Base-by-base conservation (phyloP, 495 filamentous ascomycete species). In the Cryomyces antarcticus region DNA sequence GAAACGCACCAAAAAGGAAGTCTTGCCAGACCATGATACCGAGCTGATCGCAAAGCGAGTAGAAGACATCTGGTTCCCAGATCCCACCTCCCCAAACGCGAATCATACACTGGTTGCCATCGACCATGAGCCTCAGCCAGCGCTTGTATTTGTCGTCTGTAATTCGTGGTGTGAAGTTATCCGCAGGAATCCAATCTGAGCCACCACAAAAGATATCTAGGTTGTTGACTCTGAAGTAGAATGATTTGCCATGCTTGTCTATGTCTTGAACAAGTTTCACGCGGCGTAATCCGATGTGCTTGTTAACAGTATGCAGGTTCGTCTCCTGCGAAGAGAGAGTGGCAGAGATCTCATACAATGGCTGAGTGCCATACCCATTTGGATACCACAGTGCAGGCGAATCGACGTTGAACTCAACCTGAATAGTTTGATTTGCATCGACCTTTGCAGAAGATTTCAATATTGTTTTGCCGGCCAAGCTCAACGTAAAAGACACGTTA, bases 11-110 rank as follows among this genome's bases (percentile, higher is more conserved):
- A 51, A 86, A 85, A 63, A 79, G 74, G 53, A 86, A 86, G 51
- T 88, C 82, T 54, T 84, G 80, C 80, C 82, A 88, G 17, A 86
- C 71, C 34, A 86, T 54, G 11, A 88, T 64, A 2, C 77, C 77
- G 12, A 83, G 65, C 49, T 84, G 72, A 48, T 86, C 80, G 46
- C 78, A 84, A 5, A 72, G 66, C 28, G 79, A 69, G 58, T 85
- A 85, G 54, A 88, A 82, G 7, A 63, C 62, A 36, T 79, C 68
- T 30, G 78, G 68, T 50, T 84, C 81, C 59, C 80, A 85, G 44
- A 80, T 75, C 31, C 80, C 82, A 33, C 82, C 80, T 9, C 78
- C 82, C 80, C 82, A 86, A 28, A 84, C 71, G 6, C 74, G 76
- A 45, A 77, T 68, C 76, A 80, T 87, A 31, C 67, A 57, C 49